Evolutionary conservation across 2,329 filamentous ascomycete species (phyloP), one percentile per base, ranked within the genome.

Genomic region (Plenodomus tracheiphilus): DNA sequence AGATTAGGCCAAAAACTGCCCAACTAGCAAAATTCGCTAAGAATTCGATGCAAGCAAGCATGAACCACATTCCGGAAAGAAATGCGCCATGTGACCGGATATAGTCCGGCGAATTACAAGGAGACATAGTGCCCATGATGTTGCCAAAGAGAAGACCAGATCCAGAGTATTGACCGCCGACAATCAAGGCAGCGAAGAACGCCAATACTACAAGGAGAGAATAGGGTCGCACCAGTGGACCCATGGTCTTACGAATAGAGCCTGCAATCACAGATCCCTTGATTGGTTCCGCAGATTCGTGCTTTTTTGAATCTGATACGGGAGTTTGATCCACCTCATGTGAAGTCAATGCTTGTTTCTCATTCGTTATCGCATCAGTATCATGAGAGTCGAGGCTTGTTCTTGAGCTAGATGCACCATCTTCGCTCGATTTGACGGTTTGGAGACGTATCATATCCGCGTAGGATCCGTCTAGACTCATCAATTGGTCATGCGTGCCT

Each of bases 11-110:
- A 53, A 85, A 85, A 2, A 73, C 71, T 1, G 78, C 75, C 77
- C 83, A 83, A 55, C 83, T 86, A 22, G 79, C 75, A 4, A 83
- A 71, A 54, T 89, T 87, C 56, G 82, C 82, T 19, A 84, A 75
- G 60, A 86, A 79, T 51, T 84, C 82, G 18, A 85, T 75, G 30
- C 80, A 75, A 1, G 81, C 83, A 3, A 86, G 74, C 56, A 85
- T 77, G 61, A 86, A 85, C 67, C 84, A 81, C 64, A 86, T 75
- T 3, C 82, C 74, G 0, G 80, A 80, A 32, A 80, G 84, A 55
- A 86, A 77, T 30, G 75, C 68, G 6, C 82, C 82, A 20, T 69
- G 64, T 10, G 73, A 75, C 4, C 75, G 71, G 39, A 85, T 83
- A 10, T 72, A 74, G 4, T 72, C 69, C 2, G 75, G 65, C 10